These are phyloP conservation scores for Thamnidium elegans DNA, from an alignment of 192 early-diverging fungal species.

Conservation along the genomic window DNA sequence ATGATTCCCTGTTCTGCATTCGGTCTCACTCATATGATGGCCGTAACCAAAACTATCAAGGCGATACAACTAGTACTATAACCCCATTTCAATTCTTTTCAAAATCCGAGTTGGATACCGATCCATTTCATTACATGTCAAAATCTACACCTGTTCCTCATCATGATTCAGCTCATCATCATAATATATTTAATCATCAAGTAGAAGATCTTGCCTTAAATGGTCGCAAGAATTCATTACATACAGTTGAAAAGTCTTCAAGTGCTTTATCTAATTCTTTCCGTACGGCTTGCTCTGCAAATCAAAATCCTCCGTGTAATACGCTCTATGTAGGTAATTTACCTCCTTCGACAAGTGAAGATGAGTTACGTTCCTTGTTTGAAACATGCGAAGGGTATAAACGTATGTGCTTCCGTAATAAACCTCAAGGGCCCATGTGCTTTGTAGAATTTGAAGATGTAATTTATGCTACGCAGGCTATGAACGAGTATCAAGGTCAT, in stretches of 20 bases:
- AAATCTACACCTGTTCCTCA: constrained; percentile 19
- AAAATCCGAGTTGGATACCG: constrained; percentile 13
- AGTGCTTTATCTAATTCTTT: background rate
- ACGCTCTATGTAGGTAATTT: constrained; percentile 98
- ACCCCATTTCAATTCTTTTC: constrained; percentile 12
- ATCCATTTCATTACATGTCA: constrained; percentile 23
- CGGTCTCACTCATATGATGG: constrained; percentile 37
- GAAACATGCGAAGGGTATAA: constrained; percentile 81
- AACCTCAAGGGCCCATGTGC: constrained; percentile 96
- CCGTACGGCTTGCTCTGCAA: constrained; percentile 37
- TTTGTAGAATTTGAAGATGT: constrained; percentile 99
- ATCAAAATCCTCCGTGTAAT: constrained; percentile 99
- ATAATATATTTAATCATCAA: background rate
- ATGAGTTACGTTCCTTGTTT: constrained; percentile 86
- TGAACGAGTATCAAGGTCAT: constrained; percentile 84
- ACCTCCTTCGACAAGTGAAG: constrained; percentile 82
- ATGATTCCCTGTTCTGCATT: constrained; percentile 33
- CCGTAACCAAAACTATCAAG: background rate
- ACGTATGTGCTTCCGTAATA: constrained; percentile 82
- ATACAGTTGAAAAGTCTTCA: background rate
- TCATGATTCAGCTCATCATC: background rate
- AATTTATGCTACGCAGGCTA: constrained; percentile 82
- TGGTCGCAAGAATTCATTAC: constrained; percentile 1
- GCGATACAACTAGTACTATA: background rate
- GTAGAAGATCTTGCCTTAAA: constrained; percentile 6